phyloP scores from a whole-genome alignment of 1,139 yeast genomes.

The Geotrichum fermentans region DNA sequence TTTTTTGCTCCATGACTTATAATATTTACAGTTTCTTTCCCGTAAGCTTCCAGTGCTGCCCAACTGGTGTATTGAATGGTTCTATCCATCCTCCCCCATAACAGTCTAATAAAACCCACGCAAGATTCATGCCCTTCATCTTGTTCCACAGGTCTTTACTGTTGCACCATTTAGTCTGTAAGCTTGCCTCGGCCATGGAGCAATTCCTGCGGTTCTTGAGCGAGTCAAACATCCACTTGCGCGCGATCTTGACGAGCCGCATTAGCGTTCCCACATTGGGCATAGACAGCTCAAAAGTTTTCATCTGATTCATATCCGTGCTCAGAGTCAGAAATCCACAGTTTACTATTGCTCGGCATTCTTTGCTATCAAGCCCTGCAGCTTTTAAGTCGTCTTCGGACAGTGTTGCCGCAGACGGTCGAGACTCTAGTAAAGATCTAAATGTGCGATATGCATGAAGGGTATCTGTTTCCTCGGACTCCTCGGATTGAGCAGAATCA shows the following conservation, averaged over 20 bases:
- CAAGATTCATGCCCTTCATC: constrained; percentile 11
- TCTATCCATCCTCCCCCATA: constrained; percentile 18
- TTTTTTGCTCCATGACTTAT: too few species aligned
- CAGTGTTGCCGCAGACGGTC: constrained; percentile 6
- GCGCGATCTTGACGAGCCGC: neutral
- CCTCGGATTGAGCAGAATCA: neutral
- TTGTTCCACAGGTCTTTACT: constrained; percentile 11
- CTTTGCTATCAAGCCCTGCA: neutral
- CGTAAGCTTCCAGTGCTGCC: constrained; percentile 15
- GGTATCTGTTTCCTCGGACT: neutral
- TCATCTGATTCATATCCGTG: neutral
- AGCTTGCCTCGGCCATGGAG: neutral
- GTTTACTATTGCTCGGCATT: constrained; percentile 1
- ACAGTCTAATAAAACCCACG: constrained; percentile 10
- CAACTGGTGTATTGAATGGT: constrained; percentile 11
- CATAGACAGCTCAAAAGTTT: constrained; percentile 4
- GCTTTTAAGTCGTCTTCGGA: constrained; percentile 1
- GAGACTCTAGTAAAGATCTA: neutral
- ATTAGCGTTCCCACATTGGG: constrained; percentile 16
- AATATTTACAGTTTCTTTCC: constrained; percentile 5
- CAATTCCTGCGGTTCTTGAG: neutral
- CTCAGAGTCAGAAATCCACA: constrained; percentile 7
- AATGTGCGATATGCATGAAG: neutral
- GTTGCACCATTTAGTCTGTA: neutral
- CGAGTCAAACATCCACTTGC: constrained; percentile 12